These are phyloP conservation scores for Smittium culicis DNA, from an alignment of 371 early-diverging fungal species.

Conservation along the genomic window DNA sequence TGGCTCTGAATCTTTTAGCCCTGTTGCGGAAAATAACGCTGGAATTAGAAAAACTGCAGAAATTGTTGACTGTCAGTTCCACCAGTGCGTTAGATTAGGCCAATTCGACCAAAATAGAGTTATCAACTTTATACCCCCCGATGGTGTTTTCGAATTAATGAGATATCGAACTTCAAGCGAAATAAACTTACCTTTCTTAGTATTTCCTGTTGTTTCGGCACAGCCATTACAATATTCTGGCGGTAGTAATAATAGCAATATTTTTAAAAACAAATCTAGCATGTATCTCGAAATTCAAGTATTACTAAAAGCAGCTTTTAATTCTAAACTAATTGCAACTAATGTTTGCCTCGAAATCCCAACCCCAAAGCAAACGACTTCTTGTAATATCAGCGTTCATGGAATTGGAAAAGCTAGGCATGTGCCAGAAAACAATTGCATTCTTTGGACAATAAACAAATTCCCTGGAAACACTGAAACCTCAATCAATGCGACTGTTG, in stretches of 20 bases:
- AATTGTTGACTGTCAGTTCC: slow-evolving; percentile 97
- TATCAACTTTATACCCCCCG: slow-evolving; percentile 95
- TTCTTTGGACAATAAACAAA: slow-evolving; percentile 93
- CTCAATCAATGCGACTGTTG: slow-evolving; percentile 60
- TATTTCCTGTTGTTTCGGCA: slow-evolving; percentile 76
- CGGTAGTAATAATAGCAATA: background rate
- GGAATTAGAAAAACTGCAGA: slow-evolving; percentile 51
- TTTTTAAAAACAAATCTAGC: slow-evolving; percentile 44
- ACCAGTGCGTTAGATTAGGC: slow-evolving; percentile 92
- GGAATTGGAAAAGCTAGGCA: slow-evolving; percentile 74
- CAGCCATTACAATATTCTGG: background rate
- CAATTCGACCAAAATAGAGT: slow-evolving; percentile 91
- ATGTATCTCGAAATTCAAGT: slow-evolving; percentile 67
- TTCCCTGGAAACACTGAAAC: slow-evolving; percentile 60
- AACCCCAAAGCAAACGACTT: slow-evolving; percentile 90
- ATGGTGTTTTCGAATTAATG: slow-evolving; percentile 98
- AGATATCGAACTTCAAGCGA: slow-evolving; percentile 83
- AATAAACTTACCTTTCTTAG: slow-evolving; percentile 89
- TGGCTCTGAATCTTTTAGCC: background rate
- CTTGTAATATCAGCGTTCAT: slow-evolving; percentile 85
- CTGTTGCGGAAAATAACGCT: background rate
- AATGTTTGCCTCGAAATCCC: slow-evolving; percentile 91
- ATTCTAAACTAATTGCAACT: slow-evolving; percentile 89
- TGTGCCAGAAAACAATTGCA: slow-evolving; percentile 81
- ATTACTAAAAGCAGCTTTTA: slow-evolving; percentile 80